Evolutionary conservation across 768 basidiomycete genomes (phyloP).

Genomic region (Boletus vermiculosoides): DNA sequence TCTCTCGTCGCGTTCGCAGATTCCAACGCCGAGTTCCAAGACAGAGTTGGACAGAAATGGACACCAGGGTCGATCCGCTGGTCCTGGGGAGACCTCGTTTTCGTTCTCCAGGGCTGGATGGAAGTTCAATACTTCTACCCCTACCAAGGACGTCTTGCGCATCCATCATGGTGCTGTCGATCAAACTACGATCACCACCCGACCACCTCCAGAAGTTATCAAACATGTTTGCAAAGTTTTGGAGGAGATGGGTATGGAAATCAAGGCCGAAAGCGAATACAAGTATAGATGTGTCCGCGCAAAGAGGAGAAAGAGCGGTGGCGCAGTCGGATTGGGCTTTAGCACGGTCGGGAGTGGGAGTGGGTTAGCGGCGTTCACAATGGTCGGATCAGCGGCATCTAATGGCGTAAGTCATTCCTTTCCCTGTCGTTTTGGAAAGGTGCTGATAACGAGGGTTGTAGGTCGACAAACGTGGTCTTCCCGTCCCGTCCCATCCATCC

Average conservation of each 20-base stretch:
- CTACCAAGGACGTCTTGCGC: constrained; percentile 55
- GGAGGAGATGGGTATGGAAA: constrained; percentile 86
- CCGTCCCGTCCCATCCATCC: constrained; percentile 75
- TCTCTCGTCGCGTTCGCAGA: constrained; percentile 29
- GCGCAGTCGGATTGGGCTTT: constrained; percentile 43
- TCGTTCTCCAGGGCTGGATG: constrained; percentile 40
- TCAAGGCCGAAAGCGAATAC: constrained; percentile 85
- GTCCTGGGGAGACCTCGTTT: constrained; percentile 27
- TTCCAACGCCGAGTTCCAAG: constrained; percentile 30
- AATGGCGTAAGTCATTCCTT: constrained; percentile 65
- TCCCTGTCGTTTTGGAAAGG: neutral
- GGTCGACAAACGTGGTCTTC: constrained; percentile 89
- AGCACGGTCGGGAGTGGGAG: constrained; percentile 37
- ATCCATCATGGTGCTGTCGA: constrained; percentile 94
- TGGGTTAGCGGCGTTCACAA: constrained; percentile 70
- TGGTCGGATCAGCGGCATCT: constrained; percentile 79
- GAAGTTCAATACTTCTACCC: constrained; percentile 33
- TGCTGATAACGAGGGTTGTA: constrained; percentile 30
- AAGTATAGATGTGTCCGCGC: constrained; percentile 83
- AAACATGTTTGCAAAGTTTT: constrained; percentile 78
- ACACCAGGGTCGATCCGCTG: constrained; percentile 21
- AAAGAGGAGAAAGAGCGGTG: constrained; percentile 64
- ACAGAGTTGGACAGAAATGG: constrained; percentile 21
- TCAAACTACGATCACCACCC: constrained; percentile 81
- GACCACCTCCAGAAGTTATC: constrained; percentile 84